Evolutionary conservation across 1,284 basidiomycete genomes (phyloP).

Genomic region (Leccinum pseudoinsigne): DNA sequence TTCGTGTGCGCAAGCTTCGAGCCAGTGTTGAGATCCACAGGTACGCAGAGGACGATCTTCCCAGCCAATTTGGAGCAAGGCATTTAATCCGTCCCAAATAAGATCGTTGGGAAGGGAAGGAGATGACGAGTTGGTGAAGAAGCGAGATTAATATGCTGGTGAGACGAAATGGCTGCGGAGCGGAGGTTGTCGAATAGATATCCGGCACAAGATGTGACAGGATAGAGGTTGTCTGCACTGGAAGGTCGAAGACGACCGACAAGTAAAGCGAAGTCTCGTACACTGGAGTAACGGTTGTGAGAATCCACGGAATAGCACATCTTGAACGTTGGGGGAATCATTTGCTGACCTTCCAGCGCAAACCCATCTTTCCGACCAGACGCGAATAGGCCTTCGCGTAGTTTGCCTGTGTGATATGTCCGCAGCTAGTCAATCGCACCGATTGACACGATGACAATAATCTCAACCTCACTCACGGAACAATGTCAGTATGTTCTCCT

Average conservation of each 20-base stretch:
- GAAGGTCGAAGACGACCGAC: conserved; percentile 56
- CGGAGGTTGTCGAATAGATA: conserved; percentile 37
- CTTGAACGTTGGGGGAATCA: background rate
- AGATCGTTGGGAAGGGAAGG: conserved; percentile 59
- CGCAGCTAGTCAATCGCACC: conserved; percentile 3
- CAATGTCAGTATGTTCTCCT: conserved; percentile 66
- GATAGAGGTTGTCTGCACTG: conserved; percentile 55
- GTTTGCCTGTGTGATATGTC: conserved; percentile 51
- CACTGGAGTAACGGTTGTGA: conserved; percentile 37
- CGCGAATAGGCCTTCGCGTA: conserved; percentile 67
- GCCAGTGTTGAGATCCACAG: conserved; percentile 52
- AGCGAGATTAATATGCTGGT: conserved; percentile 46
- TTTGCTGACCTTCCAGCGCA: conserved; percentile 56
- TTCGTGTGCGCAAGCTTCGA: conserved; percentile 45
- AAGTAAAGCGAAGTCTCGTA: conserved; percentile 73
- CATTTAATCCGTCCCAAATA: conserved; percentile 48
- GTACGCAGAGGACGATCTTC: conserved; percentile 34
- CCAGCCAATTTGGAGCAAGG: conserved; percentile 41
- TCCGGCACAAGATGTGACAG: conserved; percentile 55
- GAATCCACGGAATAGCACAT: background rate
- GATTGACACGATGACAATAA: background rate
- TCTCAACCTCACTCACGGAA: conserved; percentile 49
- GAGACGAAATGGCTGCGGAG: conserved; percentile 31
- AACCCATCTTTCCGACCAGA: conserved; percentile 57
- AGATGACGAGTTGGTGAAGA: conserved; percentile 51